These are phyloP conservation scores for Fonsecaea nubica DNA, from an alignment of 2,329 filamentous ascomycete species.

Conservation along the genomic window DNA sequence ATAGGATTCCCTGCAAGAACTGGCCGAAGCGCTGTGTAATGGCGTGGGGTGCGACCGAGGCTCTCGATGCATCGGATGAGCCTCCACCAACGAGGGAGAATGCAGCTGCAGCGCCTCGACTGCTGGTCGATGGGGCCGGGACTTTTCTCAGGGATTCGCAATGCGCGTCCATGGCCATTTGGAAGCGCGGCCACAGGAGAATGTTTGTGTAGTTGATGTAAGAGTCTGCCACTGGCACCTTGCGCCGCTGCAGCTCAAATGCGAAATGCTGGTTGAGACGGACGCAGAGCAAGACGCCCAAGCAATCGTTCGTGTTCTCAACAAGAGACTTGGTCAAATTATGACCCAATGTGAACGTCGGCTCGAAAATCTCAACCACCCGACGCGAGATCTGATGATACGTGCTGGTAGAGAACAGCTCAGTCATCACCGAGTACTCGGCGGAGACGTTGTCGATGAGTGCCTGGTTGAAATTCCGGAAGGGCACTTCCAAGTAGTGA, in stretches of 20 bases:
- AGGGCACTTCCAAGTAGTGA: constrained; percentile 88
- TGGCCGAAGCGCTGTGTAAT: constrained; percentile 96
- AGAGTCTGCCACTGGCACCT: constrained; percentile 83
- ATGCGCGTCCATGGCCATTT: constrained; percentile 91
- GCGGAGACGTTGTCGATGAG: constrained; percentile 91
- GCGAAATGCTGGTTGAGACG: constrained; percentile 91
- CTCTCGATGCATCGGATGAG: constrained; percentile 60
- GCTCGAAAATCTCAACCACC: constrained; percentile 87
- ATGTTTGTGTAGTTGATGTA: constrained; percentile 97
- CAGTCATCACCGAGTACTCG: constrained; percentile 91
- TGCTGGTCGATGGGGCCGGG: constrained; percentile 48
- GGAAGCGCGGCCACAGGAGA: constrained; percentile 94
- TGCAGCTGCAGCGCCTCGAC: constrained; percentile 56
- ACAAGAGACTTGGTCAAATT: constrained; percentile 76
- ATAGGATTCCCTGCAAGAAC: constrained; percentile 82
- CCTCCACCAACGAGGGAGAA: constrained; percentile 59
- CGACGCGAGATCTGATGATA: constrained; percentile 80
- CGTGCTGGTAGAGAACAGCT: constrained; percentile 79
- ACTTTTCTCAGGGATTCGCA: constrained; percentile 79
- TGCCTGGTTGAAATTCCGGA: constrained; percentile 93
- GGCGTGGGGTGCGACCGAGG: constrained; percentile 84
- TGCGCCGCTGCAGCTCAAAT: constrained; percentile 89
- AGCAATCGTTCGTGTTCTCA: constrained; percentile 77
- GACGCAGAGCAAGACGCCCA: constrained; percentile 89
- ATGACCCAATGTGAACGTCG: constrained; percentile 84